Evolutionary conservation across 768 basidiomycete genomes (phyloP).

Genomic region (Lactarius sp.): DNA sequence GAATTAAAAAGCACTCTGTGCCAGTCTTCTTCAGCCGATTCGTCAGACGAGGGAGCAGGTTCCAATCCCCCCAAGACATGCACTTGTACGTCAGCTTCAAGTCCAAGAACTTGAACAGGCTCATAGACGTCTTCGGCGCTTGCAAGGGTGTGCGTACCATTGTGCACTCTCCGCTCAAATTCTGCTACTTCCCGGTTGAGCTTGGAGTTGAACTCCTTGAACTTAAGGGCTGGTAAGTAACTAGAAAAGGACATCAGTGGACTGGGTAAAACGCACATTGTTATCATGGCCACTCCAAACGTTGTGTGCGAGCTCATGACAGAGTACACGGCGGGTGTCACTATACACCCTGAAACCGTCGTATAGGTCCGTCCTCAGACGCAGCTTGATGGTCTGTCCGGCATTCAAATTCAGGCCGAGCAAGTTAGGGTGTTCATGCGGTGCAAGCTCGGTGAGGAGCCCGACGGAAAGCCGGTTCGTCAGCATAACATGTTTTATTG

Average conservation of each 20-base stretch:
- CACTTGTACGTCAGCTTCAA: constrained; percentile 51
- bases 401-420: constrained; percentile 63
- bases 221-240: constrained; percentile 37
- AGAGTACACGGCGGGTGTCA: constrained; percentile 62
- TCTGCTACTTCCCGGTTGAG: constrained; percentile 69
- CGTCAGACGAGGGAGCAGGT: constrained; percentile 26
- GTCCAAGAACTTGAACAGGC: constrained; percentile 46
- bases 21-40: constrained; percentile 56
- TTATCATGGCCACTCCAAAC: constrained; percentile 69
- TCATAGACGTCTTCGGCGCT: constrained; percentile 39
- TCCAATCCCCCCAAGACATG: constrained; percentile 46
- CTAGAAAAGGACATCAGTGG: neutral
- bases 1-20: constrained; percentile 44
- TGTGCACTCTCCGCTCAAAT: constrained; percentile 50
- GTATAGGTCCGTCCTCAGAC: constrained; percentile 63
- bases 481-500: constrained; percentile 66
- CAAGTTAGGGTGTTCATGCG: constrained; percentile 65
- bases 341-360: constrained; percentile 67
- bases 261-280: constrained; percentile 45
- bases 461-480: constrained; percentile 64
- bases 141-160: constrained; percentile 52
- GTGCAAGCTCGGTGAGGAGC: constrained; percentile 69
- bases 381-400: constrained; percentile 61
- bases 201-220: constrained; percentile 69
- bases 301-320: constrained; percentile 76